Conservation (phyloP, 2,329 filamentous ascomycete species). For the Fusarium avenaceum region DNA sequence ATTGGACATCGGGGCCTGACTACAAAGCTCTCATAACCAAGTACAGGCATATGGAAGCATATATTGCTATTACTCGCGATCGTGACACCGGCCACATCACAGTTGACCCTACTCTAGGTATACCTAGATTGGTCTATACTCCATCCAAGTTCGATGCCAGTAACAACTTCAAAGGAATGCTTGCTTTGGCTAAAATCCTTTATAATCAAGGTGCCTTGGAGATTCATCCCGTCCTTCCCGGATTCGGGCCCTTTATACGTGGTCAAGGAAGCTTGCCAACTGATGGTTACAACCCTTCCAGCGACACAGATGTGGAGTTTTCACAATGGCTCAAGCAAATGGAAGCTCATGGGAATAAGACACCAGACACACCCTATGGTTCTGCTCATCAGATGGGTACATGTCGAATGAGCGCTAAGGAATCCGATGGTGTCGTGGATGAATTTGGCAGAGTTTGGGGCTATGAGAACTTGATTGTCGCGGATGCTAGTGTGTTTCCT, state of each 20-base stretch:
- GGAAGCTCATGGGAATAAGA: conserved; percentile 14
- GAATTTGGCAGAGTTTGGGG: conserved; percentile 7
- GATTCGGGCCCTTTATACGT: background rate
- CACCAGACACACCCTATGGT: conserved; percentile 1
- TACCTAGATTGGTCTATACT: background rate
- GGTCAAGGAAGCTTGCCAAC: background rate
- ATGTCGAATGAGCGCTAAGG: conserved; percentile 5
- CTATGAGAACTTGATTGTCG: background rate
- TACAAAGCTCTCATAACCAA: background rate
- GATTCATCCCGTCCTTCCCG: background rate
- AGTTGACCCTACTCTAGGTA: background rate
- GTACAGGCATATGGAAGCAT: conserved; percentile 7
- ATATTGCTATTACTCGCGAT: conserved; percentile 6
- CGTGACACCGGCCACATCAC: background rate
- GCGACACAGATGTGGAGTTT: background rate
- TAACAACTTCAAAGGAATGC: background rate
- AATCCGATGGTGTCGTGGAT: conserved; percentile 5
- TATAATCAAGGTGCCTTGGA: conserved; percentile 1
- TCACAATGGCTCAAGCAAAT: background rate
- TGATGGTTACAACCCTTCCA: no score
- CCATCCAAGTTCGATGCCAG: conserved; percentile 8
- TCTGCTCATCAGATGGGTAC: conserved; percentile 12
- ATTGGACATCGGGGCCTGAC: background rate
- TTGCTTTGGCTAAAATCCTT: conserved; percentile 5
- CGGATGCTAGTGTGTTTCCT: conserved; percentile 4